Evolutionary conservation across 2,329 filamentous ascomycete genomes (phyloP).

Genomic region (Aspergillus clavatus): DNA sequence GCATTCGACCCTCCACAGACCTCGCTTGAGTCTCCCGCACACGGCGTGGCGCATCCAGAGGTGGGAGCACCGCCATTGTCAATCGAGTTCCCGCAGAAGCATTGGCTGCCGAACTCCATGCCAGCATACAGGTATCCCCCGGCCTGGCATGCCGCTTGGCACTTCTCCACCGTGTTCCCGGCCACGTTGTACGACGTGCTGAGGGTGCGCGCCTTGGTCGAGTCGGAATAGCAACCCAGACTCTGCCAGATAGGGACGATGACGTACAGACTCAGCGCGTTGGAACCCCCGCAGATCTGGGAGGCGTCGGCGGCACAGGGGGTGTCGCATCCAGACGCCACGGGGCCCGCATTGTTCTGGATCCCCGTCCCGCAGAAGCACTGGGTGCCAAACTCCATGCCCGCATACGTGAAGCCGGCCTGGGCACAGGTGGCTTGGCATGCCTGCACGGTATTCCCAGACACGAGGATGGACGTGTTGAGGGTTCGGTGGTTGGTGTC

Average conservation of each 20-base stretch:
- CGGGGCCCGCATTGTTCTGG: conserved; percentile 12
- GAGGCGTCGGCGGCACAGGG: conserved; percentile 41
- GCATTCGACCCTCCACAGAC: conserved; percentile 31
- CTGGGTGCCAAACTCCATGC: conserved; percentile 10
- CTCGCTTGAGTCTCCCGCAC: conserved; percentile 36
- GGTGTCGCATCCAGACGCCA: conserved; percentile 42
- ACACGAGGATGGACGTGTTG: conserved; percentile 3
- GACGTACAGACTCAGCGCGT: conserved; percentile 15
- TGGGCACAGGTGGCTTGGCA: conserved; percentile 8
- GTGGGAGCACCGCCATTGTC: conserved; percentile 19
- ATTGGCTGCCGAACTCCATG: conserved; percentile 28
- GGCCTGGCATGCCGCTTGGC: conserved; percentile 23
- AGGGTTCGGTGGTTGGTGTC: conserved; percentile 9
- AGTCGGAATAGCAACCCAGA: conserved; percentile 21
- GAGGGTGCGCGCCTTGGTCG: conserved; percentile 16
- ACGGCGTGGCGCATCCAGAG: conserved; percentile 47
- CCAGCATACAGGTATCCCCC: conserved; percentile 28
- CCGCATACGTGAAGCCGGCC: conserved; percentile 9
- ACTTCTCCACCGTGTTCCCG: conserved; percentile 25
- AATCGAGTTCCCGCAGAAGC: conserved; percentile 29
- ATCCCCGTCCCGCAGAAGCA: conserved; percentile 15
- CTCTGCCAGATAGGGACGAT: conserved; percentile 17
- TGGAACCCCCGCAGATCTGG: conserved; percentile 32
- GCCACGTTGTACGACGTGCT: conserved; percentile 13
- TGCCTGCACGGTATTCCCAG: conserved; percentile 6